A percentile compares a stretch with the other conserved stretches of the same genome.
Evolutionary conservation across 768 basidiomycete genomes (phyloP).

Genomic region (Boletus rubroflammeus): DNA sequence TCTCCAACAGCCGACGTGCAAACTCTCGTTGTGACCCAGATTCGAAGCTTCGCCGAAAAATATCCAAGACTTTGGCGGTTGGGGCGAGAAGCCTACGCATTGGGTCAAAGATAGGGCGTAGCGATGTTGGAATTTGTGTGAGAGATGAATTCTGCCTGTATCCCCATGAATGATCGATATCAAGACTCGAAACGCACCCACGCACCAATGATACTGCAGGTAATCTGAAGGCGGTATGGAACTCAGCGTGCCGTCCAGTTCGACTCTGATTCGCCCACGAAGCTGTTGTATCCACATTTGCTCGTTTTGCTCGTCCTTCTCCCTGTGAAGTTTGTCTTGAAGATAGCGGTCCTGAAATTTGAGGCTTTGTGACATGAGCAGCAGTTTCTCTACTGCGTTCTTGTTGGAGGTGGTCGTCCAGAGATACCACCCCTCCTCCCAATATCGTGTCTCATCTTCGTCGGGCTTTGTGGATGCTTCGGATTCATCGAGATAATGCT

Average conservation of each 20-base stretch:
- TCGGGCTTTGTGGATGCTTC: constrained; percentile 18
- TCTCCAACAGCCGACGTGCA: constrained; percentile 57
- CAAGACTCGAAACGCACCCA: constrained; percentile 23
- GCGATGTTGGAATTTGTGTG: constrained; percentile 54
- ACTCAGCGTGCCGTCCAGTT: constrained; percentile 31
- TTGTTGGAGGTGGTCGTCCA: constrained; percentile 58
- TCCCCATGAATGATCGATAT: background rate
- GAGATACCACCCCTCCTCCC: constrained; percentile 76
- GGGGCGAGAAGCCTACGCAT: constrained; percentile 57
- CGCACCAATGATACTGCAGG: constrained; percentile 34
- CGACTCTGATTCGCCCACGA: constrained; percentile 22
- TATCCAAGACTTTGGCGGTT: constrained; percentile 46
- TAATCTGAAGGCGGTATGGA: constrained; percentile 20
- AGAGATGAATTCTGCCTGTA: constrained; percentile 50
- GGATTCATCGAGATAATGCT: constrained; percentile 6
- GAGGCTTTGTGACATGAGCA: constrained; percentile 57
- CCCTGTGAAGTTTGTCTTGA: constrained; percentile 33
- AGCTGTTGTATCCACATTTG: constrained; percentile 34
- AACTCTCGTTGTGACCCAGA: constrained; percentile 60
- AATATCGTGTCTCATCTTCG: constrained; percentile 46
- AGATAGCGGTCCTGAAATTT: constrained; percentile 40
- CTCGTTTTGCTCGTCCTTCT: constrained; percentile 54
- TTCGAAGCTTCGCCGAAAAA: constrained; percentile 50
- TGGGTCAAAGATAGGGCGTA: constrained; percentile 49
- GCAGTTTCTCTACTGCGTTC: constrained; percentile 52